Evolutionary conservation across 164 flowering plant species (phyloP), one percentile per base, ranked within the genome.

Genomic region (Sedum album): DNA sequence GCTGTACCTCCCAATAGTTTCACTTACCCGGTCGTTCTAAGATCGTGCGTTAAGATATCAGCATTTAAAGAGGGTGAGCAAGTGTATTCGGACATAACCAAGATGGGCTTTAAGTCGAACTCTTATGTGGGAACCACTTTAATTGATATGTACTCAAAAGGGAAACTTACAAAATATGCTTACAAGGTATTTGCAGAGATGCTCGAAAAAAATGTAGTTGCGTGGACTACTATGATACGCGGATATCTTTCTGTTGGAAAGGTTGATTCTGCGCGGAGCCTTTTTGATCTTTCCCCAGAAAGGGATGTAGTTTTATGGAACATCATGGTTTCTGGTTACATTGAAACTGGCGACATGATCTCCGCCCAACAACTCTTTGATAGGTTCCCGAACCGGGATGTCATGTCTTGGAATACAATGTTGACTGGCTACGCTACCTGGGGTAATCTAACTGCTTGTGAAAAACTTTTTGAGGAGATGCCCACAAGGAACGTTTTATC

Each of bases 271-370:
- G 91, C 96, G 0, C 77, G 84, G 55, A 6, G 72, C 13, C 82
- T 88, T 30, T 88, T 88, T 76, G 84, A 88, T 31, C 65, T 74
- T 74, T 77, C 85, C 0, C 83, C 82, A 0, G 89, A 86, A 66
- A 76, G 87, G 14, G 93, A 90, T 71, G 66, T 85, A n/a, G 77
- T 86, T 17, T 20, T 85, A 66, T 90, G 91, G 90, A 86, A 80
- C 64, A 86, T 77, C 25, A 79, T 90, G 85, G 69, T 90, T 61
- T 79, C 83, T 11, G 91, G 85, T 23, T 85, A 88, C 73, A 79
- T 73, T 33, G 78, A 69, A 17, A 17, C 36, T 0, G 81, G 87
- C 2, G 84, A 89, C 66, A 78, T 87, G 85, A 72, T 20, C 4
- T 66, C 57, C 7, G 90, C 96, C 0, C 65, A 76, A 64, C 55